Conservation (phyloP, 1,139 yeast species). For the Kodamaea suecica region DNA sequence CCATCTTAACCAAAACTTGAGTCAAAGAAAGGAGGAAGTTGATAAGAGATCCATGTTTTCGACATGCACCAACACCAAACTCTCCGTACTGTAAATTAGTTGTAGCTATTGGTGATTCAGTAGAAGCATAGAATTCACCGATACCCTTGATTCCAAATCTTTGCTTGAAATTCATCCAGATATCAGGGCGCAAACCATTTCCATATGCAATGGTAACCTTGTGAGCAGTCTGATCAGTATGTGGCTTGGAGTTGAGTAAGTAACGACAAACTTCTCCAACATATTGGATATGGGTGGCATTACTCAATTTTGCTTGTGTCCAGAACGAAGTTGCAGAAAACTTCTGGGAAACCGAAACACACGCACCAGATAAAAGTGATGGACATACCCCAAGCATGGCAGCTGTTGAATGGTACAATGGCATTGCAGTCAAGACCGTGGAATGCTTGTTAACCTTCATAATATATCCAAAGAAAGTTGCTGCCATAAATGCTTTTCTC, state of each 20-base stretch:
- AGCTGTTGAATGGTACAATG: slow-evolving; percentile 92
- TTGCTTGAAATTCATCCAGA: slow-evolving; percentile 77
- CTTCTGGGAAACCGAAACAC: slow-evolving; percentile 75
- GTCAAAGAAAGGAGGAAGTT: slow-evolving; percentile 52
- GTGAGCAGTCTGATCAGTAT: slow-evolving; percentile 68
- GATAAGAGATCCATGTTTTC: slow-evolving; percentile 72
- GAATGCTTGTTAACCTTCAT: slow-evolving; percentile 56
- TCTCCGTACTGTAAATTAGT: slow-evolving; percentile 77
- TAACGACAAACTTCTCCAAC: slow-evolving; percentile 97
- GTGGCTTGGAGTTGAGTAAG: slow-evolving; percentile 62
- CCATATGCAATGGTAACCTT: slow-evolving; percentile 76
- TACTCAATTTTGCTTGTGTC: slow-evolving; percentile 75
- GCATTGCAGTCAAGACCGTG: slow-evolving; percentile 87
- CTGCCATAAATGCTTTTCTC: slow-evolving; percentile 76
- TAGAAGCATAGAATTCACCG: slow-evolving; percentile 93
- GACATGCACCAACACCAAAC: slow-evolving; percentile 85
- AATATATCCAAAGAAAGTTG: slow-evolving; percentile 66
- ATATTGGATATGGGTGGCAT: slow-evolving; percentile 83
- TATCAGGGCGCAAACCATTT: slow-evolving; percentile 89
- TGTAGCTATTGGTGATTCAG: slow-evolving; percentile 91
- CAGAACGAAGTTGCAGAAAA: slow-evolving; percentile 85
- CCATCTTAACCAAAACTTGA: slow-evolving; percentile 69
- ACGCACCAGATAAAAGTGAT: slow-evolving; percentile 60
- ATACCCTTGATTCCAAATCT: slow-evolving; percentile 72
- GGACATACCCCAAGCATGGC: slow-evolving; percentile 84